Conservation (phyloP, 2,329 filamentous ascomycete species). For the Raffaelea deltoideospora region DNA sequence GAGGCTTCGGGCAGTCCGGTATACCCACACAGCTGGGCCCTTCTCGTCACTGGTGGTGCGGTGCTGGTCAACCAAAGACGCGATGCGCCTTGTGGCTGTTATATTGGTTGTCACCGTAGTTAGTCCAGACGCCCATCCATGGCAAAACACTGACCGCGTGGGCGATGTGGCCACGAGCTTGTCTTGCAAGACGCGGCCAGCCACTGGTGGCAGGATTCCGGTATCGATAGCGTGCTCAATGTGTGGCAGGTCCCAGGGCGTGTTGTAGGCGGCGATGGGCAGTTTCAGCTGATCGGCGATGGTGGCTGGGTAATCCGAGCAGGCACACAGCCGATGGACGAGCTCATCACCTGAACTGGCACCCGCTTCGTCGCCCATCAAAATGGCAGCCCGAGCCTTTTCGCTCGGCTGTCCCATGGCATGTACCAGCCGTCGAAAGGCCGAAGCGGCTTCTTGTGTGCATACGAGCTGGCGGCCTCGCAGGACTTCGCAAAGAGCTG, state of each 20-base stretch:
- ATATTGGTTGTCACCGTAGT: conserved; percentile 61
- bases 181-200: conserved; percentile 12
- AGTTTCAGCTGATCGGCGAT: conserved; percentile 26
- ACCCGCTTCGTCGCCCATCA: conserved; percentile 16
- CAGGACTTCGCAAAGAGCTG: conserved; percentile 47
- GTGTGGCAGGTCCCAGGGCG: conserved; percentile 23
- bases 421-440: conserved; percentile 52
- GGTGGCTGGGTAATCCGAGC: conserved; percentile 15
- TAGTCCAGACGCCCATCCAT: conserved; percentile 48
- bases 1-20: conserved; percentile 6
- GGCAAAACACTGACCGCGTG: conserved; percentile 55
- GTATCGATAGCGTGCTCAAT: conserved; percentile 21
- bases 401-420: conserved; percentile 49
- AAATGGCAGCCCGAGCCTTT: conserved; percentile 39
- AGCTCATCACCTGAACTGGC: conserved; percentile 3
- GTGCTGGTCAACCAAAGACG: conserved; percentile 6
- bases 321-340: conserved; percentile 19
- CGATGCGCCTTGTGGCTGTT: conserved; percentile 48
- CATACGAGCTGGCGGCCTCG: conserved; percentile 42
- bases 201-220: conserved; percentile 36
- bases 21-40: conserved; percentile 7
- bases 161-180: conserved; percentile 21
- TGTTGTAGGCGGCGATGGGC: conserved; percentile 41
- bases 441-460: conserved; percentile 46
- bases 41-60: conserved; percentile 4